Evolutionary conservation across 306 rosid genomes (phyloP).

Genomic region (Quercus agrifolia): DNA sequence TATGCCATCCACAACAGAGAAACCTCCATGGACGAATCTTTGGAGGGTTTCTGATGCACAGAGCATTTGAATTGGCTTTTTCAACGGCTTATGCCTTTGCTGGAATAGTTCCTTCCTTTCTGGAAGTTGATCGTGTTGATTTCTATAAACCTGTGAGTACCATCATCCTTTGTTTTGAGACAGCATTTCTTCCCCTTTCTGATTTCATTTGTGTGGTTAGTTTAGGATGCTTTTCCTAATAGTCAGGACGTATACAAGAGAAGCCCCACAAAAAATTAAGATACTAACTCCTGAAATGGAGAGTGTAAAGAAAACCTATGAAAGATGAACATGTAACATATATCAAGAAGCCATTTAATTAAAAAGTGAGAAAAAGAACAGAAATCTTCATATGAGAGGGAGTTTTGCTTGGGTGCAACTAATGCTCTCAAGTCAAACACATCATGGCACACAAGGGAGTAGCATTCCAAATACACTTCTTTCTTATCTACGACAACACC

Average conservation of each 20-base stretch:
- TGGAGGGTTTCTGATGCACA: constrained; percentile 96
- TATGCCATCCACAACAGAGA: constrained; percentile 97
- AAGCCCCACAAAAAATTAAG: neutral
- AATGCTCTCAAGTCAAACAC: no score
- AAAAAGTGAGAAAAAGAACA: no score
- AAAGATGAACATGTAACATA: neutral
- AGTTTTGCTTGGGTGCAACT: no score
- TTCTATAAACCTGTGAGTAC: constrained; percentile 85
- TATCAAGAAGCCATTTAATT: neutral
- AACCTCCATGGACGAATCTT: constrained; percentile 95
- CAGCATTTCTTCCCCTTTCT: neutral
- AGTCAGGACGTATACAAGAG: neutral
- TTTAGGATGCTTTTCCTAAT: neutral
- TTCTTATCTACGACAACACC: no score
- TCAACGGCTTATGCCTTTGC: constrained; percentile 92
- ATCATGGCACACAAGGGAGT: no score
- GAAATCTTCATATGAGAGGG: no score
- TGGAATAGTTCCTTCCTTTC: constrained; percentile 84
- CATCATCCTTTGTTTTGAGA: neutral
- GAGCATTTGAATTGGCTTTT: constrained; percentile 93
- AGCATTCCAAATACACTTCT: no score
- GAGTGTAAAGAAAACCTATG: neutral
- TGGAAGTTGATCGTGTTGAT: constrained; percentile 95
- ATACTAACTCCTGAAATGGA: neutral
- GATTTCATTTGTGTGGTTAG: neutral